Conservation (phyloP, 164 flowering plant genomes). For the Sextonia rubra region DNA sequence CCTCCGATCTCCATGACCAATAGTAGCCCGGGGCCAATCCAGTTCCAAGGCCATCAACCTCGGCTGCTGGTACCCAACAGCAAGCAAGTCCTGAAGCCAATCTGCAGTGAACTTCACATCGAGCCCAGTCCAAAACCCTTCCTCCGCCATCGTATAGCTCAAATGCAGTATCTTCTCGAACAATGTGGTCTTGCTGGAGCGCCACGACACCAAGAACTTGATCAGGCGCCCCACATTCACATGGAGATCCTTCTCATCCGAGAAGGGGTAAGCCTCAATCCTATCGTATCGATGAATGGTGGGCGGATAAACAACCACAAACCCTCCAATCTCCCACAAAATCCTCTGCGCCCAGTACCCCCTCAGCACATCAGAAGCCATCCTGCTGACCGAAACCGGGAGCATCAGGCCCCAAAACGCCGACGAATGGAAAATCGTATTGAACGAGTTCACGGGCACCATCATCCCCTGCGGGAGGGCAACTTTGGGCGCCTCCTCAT, state of each 20-base stretch:
- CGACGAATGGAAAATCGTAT: slow-evolving; percentile 78
- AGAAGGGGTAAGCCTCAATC: slow-evolving; percentile 76
- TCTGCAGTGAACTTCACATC: slow-evolving; percentile 92
- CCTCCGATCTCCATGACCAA: slow-evolving; percentile 91
- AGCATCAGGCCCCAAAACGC: slow-evolving; percentile 98
- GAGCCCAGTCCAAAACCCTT: slow-evolving; percentile 86
- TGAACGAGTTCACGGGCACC: slow-evolving; percentile 92
- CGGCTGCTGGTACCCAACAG: slow-evolving; percentile 95
- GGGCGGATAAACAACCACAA: slow-evolving; percentile 89
- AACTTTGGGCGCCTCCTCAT: slow-evolving; percentile 82
- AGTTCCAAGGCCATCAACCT: slow-evolving; percentile 82
- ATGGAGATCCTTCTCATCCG: slow-evolving; percentile 98
- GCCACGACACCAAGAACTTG: slow-evolving; percentile 80
- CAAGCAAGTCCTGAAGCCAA: slow-evolving; percentile 96
- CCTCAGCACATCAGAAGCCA: slow-evolving; percentile 96
- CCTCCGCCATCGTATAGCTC: slow-evolving; percentile 88
- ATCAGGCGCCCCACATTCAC: slow-evolving; percentile 85
- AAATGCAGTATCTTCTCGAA: slow-evolving; percentile 83
- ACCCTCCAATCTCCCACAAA: slow-evolving; percentile 95
- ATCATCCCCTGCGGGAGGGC: slow-evolving; percentile 92
- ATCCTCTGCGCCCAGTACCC: slow-evolving; percentile 98
- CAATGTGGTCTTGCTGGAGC: slow-evolving; percentile 68
- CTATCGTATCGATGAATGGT: slow-evolving; percentile 74
- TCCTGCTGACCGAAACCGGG: slow-evolving; percentile 89
- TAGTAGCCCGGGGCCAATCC: slow-evolving; percentile 66